Conservation (phyloP, 164 flowering plant species). For the Pachysandra terminalis region DNA sequence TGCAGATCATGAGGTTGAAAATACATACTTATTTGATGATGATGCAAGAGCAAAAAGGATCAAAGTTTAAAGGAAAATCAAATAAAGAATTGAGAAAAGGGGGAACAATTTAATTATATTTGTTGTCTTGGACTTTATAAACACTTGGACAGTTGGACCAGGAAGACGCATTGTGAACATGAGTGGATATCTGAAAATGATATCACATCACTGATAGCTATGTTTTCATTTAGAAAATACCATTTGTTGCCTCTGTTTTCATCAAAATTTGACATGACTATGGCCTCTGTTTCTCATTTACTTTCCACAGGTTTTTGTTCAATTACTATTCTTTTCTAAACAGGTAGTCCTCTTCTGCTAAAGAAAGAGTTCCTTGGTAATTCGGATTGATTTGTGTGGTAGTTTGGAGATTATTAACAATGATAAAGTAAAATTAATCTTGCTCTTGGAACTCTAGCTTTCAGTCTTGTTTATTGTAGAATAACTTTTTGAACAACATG, state of each 20-base stretch:
- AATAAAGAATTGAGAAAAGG: no score
- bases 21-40: no score
- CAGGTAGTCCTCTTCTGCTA: no score
- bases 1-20: no score
- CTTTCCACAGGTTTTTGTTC: no score
- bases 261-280: neutral
- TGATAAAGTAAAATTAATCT: neutral
- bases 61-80: no score
- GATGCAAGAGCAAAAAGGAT: no score
- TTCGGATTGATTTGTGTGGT: neutral
- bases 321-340: neutral
- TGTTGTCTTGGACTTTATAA: constrained; percentile 3
- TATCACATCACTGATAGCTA: neutral
- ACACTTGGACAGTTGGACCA: neutral
- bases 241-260: neutral
- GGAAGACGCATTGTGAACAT: neutral
- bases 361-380: no score
- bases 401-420: neutral
- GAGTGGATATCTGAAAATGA: neutral
- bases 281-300: neutral
- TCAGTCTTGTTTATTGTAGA: neutral
- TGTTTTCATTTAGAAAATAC: neutral
- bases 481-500: no score
- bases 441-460: neutral
- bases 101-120: no score